Conservation (phyloP, 2,329 filamentous ascomycete genomes). For the Fusarium albosuccineum region DNA sequence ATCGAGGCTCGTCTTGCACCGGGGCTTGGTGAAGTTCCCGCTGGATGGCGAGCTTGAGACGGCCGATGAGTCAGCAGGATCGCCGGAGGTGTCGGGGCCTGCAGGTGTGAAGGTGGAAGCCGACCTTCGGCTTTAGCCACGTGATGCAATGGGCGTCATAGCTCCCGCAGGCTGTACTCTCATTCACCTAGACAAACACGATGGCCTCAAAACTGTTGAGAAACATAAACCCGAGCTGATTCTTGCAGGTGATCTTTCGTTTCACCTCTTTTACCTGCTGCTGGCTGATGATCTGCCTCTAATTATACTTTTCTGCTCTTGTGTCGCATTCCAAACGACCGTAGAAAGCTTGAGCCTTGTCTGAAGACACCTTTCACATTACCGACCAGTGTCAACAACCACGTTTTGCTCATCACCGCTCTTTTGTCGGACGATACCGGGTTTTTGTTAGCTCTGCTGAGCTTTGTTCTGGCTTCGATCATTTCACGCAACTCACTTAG, state of each 20-base stretch:
- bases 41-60: slow-evolving; percentile 25
- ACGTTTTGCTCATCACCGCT: slow-evolving; percentile 10
- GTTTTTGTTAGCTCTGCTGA: background rate
- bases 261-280: background rate
- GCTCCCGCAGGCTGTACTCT: slow-evolving; percentile 5
- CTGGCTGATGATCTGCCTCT: background rate
- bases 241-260: background rate
- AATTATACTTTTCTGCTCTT: background rate
- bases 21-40: slow-evolving; percentile 24
- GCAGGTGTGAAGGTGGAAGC: background rate
- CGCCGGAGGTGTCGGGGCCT: too few species aligned
- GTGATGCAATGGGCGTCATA: slow-evolving; percentile 37
- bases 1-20: slow-evolving; percentile 8
- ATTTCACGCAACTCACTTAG: background rate
- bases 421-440: background rate
- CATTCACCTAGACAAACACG: slow-evolving; percentile 13
- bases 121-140: slow-evolving; percentile 16
- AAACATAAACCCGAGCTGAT: slow-evolving; percentile 6
- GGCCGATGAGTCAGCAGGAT: slow-evolving; percentile 25
- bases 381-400: slow-evolving; percentile 14
- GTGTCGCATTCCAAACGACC: slow-evolving; percentile 6
- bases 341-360: slow-evolving; percentile 11
- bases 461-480: background rate
- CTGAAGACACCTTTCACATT: slow-evolving; percentile 41
- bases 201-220: slow-evolving; percentile 11